phyloP scores from a whole-genome alignment of 805 yeast species.

The Metschnikowia orientalis region DNA sequence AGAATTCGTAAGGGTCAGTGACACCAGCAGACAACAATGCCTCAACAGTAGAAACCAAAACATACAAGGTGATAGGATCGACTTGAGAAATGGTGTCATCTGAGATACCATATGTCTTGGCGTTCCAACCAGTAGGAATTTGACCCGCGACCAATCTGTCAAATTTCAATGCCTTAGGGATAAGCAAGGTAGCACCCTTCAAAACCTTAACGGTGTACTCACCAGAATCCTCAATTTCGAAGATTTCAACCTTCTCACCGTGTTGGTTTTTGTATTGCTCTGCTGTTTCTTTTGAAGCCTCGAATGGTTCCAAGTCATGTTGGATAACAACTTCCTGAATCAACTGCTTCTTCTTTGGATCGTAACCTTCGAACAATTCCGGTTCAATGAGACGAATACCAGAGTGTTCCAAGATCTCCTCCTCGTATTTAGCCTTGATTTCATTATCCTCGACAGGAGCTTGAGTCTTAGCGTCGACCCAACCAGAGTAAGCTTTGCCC shows the following conservation, averaged over 20 bases:
- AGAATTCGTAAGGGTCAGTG: slow-evolving; percentile 97
- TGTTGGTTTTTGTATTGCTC: slow-evolving; percentile 91
- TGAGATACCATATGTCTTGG: slow-evolving; percentile 88
- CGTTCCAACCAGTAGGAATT: slow-evolving; percentile 98
- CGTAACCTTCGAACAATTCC: slow-evolving; percentile 88
- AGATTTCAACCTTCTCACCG: slow-evolving; percentile 88
- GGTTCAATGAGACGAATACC: slow-evolving; percentile 98
- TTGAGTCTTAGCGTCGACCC: slow-evolving; percentile 94
- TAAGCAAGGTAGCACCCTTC: slow-evolving; percentile 85
- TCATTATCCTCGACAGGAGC: slow-evolving; percentile 94
- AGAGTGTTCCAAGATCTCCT: slow-evolving; percentile 80
- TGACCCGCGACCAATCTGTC: slow-evolving; percentile 87
- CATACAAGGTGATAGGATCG: slow-evolving; percentile 91
- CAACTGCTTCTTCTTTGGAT: slow-evolving; percentile 88
- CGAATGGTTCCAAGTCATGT: slow-evolving; percentile 95
- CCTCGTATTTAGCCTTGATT: slow-evolving; percentile 87
- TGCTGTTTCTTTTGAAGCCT: slow-evolving; percentile 92
- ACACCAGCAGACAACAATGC: slow-evolving; percentile 92
- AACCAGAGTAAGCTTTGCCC: slow-evolving; percentile 90
- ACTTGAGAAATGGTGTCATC: slow-evolving; percentile 93
- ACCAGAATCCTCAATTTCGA: slow-evolving; percentile 83
- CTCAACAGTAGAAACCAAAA: slow-evolving; percentile 90
- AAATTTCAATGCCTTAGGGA: slow-evolving; percentile 82
- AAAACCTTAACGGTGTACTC: slow-evolving; percentile 86
- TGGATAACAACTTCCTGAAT: slow-evolving; percentile 95